These are phyloP conservation scores for Colletotrichum gigasporum DNA, from an alignment of 2,329 filamentous ascomycete species.

Conservation along the genomic window DNA sequence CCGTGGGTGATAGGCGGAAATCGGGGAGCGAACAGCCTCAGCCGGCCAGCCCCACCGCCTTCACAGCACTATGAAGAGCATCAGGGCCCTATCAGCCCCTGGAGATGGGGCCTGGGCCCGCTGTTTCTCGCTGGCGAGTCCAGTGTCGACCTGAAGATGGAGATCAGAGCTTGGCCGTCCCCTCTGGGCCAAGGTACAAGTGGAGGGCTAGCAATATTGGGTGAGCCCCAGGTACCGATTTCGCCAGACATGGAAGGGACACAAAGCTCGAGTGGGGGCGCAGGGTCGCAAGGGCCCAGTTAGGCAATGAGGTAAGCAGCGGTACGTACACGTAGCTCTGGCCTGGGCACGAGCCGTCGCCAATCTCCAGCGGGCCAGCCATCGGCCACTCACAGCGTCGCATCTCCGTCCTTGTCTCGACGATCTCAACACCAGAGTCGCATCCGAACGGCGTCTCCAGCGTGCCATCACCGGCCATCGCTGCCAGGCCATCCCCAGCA, in stretches of 20 bases:
- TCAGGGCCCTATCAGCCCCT: background rate
- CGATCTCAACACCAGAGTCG: conserved; percentile 18
- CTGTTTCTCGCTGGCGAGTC: background rate
- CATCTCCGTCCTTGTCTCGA: conserved; percentile 5
- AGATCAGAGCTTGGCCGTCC: background rate
- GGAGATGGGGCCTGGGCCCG: background rate
- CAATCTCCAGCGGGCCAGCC: conserved; percentile 5
- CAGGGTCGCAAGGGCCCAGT: background rate
- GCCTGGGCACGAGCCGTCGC: background rate
- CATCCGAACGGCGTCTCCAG: conserved; percentile 12
- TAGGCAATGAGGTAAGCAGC: background rate
- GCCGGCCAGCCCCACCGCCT: conserved; percentile 9
- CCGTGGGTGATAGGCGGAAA: conserved; percentile 11
- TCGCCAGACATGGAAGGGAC: conserved; percentile 5
- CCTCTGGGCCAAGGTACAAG: background rate
- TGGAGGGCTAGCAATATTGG: background rate
- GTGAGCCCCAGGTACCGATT: background rate
- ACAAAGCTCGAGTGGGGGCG: background rate
- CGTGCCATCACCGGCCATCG: background rate
- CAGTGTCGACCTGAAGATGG: background rate
- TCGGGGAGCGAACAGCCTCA: conserved; percentile 6
- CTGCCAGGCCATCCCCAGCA: conserved; percentile 2
- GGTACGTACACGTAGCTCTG: background rate
- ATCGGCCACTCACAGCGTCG: conserved; percentile 1
- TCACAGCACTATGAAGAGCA: too few relatives aligned